Base-by-base conservation (phyloP, 495 filamentous ascomycete genomes). In the Pyronema domesticum region DNA sequence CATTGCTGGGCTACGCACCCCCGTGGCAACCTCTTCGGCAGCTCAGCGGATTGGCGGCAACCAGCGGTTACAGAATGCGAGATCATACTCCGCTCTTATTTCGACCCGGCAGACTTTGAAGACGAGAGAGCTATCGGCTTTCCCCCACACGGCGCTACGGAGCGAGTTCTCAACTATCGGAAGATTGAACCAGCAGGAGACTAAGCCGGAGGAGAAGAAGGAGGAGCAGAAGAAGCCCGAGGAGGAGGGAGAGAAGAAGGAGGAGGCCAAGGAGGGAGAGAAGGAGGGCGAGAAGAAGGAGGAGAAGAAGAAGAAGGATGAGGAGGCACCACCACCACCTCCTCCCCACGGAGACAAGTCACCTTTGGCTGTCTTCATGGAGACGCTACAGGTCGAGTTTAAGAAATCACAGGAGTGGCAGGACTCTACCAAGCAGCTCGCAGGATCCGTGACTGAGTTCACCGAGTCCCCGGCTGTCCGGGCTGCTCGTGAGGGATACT, bases 381-480 rank as follows among this genome's bases (percentile, higher is more conserved):
- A 98, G 61, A 98, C 91, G 52, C 78, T 98, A 67, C 79, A 85
- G 63, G 73, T 74, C 49, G 91, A 96, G 66, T 91, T 98, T 70
- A 89, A 95, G 65, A 84, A 88, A 30, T 96, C 91, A 14, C 94
- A 96, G 67, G 91, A 98, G 68, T 98, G 93, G 91, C 91, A 96
- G 62, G 91, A 98, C 61, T 94, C 86, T 43, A 98, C 89, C 14
- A 95, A 96, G 67, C 86, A 88, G 51, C 76, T 98, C 9, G 86
- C 86, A 10, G 82, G 83, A 37, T 84, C 81, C 0, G 88, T 86
- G 19, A 81, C 94, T 60, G 76, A 95, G 57, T 87, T 98, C 64
- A 82, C 79, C n/a, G 91, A 96, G 67, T 95, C 83, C 63, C 87
- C 94, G 66, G 83, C 80, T n/a, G 80, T 98, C 37, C 81, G 83